Base-by-base conservation (phyloP, 495 filamentous ascomycete genomes). In the Aspergillus heteromorphus region DNA sequence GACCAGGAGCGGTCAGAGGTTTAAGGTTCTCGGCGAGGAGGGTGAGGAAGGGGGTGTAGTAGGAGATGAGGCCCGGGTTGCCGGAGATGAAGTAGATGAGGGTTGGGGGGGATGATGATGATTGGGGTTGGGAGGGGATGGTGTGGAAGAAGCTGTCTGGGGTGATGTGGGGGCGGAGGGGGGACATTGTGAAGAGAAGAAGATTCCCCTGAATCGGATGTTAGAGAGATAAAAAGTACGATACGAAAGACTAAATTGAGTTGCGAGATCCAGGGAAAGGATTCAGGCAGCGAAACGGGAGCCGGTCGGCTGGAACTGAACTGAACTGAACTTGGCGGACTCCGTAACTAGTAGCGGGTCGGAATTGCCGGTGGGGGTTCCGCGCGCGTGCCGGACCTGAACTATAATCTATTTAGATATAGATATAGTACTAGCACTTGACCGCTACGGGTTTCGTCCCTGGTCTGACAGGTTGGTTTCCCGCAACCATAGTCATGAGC, bases 31-130 rank as follows among this genome's bases (percentile, higher is more conserved):
- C 45, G 23, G 71, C 66, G 4, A 86, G 69, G 20, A 73, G 68
- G 42, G 69, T 83, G 19, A 90, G 75, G 68, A 95, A 96, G 1
- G 79, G 74, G 31, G 76, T 66, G 69, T 97, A 97, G 75, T 91
- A 97, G 27, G 71, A 73, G 42, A 96, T 84, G 30, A 96, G 72
- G 0, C 92, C 92, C 9, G 92, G 92, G 56, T 96, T 96, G 14
- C 92, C 92, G 23, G 90, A 77, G 38, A 96, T 82, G 67, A 95
- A 89, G 73, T 79, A 85, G 36, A 86, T 72, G 49, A 65, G 69
- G 13, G 64, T 61, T 4, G 65, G 58, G 0, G 53, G 16, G 13
- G 25, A 7, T 42, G 52, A 38, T 19, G 55, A 1, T 29, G 16
- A 7, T 9, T 29, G 20, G 36, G 16, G 29, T 2, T 40, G 48